Evolutionary conservation across 2,329 filamentous ascomycete genomes (phyloP).

Genomic region (Aureobasidium leucospermi): DNA sequence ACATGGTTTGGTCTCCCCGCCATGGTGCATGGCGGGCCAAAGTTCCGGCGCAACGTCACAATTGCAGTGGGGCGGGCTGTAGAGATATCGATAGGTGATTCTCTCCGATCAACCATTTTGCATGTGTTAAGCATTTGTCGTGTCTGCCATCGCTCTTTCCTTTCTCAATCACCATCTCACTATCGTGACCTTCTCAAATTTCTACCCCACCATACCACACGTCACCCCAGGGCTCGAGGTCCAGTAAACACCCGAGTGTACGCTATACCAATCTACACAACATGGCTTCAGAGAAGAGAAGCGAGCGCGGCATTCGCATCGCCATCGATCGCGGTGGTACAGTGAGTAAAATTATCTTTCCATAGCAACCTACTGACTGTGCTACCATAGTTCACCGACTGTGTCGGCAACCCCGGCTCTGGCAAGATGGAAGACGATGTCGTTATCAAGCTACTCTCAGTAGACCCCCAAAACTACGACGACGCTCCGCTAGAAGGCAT

Average conservation of each 20-base stretch:
- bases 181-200: not conserved
- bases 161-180: not conserved
- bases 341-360: not conserved
- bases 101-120: not conserved
- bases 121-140: not conserved
- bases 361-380: no score
- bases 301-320: conserved; percentile 59
- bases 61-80: not conserved
- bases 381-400: conserved; percentile 63
- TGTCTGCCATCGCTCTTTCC: not conserved
- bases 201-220: not conserved
- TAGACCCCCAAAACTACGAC: conserved; percentile 82
- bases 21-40: not conserved
- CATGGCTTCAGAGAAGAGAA: conserved; percentile 20
- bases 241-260: not conserved
- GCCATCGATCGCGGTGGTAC: conserved; percentile 70
- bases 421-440: conserved; percentile 65
- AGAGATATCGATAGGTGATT: not conserved
- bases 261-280: not conserved
- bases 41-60: not conserved
- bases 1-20: not conserved
- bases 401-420: conserved; percentile 70
- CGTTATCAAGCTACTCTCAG: conserved; percentile 81
- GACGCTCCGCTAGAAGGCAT: conserved; percentile 91
- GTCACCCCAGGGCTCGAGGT: not conserved